Conservation (phyloP, 768 basidiomycete species). For the Fibroporia radiculosa region DNA sequence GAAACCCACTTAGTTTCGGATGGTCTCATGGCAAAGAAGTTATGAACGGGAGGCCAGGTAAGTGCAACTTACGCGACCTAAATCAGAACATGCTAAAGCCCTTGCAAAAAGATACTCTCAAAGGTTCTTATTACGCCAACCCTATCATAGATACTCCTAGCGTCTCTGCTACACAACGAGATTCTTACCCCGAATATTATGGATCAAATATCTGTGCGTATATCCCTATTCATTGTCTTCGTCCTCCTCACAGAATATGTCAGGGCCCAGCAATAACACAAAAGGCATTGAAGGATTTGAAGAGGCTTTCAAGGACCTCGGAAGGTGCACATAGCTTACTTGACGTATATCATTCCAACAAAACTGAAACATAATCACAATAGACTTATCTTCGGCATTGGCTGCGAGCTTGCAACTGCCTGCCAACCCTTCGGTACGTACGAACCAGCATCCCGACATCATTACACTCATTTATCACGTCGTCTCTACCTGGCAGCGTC, state of each 20-base stretch:
- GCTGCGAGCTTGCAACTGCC: conserved; percentile 72
- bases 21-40: conserved; percentile 99
- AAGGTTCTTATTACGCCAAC: conserved; percentile 93
- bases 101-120: conserved; percentile 54
- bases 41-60: conserved; percentile 90
- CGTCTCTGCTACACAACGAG: conserved; percentile 48
- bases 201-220: conserved; percentile 76
- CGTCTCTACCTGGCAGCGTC: conserved; percentile 43
- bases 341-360: neutral
- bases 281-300: conserved; percentile 69
- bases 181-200: conserved; percentile 77
- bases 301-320: conserved; percentile 81
- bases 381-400: conserved; percentile 81
- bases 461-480: too few relatives aligned
- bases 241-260: too few relatives aligned
- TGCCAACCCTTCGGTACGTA: conserved; percentile 86
- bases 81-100: too few relatives aligned
- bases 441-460: neutral
- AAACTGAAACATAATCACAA: too few relatives aligned
- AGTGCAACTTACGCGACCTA: conserved; percentile 5
- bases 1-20: conserved; percentile 61
- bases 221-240: too few relatives aligned
- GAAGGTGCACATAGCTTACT: conserved; percentile 33
- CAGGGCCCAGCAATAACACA: conserved; percentile 61
- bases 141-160: conserved; percentile 60